Evolutionary conservation across 2,329 filamentous ascomycete genomes (phyloP).

Genomic region (Saccharata proteae): DNA sequence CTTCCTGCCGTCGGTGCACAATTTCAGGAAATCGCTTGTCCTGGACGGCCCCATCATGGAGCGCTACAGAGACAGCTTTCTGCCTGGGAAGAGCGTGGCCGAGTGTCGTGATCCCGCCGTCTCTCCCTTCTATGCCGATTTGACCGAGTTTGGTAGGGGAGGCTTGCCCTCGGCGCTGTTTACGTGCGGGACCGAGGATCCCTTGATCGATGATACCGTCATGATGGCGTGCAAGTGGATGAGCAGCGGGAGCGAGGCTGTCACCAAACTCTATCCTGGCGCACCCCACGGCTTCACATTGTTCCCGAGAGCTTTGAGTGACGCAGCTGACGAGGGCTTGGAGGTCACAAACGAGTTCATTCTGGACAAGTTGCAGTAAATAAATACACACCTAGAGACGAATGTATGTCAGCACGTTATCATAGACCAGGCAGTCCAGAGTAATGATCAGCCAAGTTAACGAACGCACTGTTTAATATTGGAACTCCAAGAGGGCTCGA

Average conservation of each 20-base stretch:
- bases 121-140: slow-evolving; percentile 39
- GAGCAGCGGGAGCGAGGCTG: slow-evolving; percentile 37
- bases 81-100: slow-evolving; percentile 30
- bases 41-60: slow-evolving; percentile 35
- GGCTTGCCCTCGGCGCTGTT: slow-evolving; percentile 43
- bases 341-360: slow-evolving; percentile 30
- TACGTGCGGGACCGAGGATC: slow-evolving; percentile 42
- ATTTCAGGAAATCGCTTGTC: slow-evolving; percentile 27
- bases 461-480: slow-evolving; percentile 7
- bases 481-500: slow-evolving; percentile 9
- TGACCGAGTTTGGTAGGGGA: slow-evolving; percentile 15
- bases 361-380: slow-evolving; percentile 13
- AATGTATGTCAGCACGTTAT: slow-evolving; percentile 7
- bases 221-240: slow-evolving; percentile 44
- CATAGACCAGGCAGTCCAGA: slow-evolving; percentile 5
- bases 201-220: slow-evolving; percentile 39
- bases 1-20: slow-evolving; percentile 28
- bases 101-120: slow-evolving; percentile 34
- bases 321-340: slow-evolving; percentile 25
- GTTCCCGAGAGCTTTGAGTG: slow-evolving; percentile 25
- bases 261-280: slow-evolving; percentile 43
- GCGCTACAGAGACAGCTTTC: slow-evolving; percentile 33
- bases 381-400: no score
- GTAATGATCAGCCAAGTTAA: slow-evolving; percentile 7
- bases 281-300: slow-evolving; percentile 41